Base-by-base conservation (phyloP, 306 rosid species). In the Delonix regia region DNA sequence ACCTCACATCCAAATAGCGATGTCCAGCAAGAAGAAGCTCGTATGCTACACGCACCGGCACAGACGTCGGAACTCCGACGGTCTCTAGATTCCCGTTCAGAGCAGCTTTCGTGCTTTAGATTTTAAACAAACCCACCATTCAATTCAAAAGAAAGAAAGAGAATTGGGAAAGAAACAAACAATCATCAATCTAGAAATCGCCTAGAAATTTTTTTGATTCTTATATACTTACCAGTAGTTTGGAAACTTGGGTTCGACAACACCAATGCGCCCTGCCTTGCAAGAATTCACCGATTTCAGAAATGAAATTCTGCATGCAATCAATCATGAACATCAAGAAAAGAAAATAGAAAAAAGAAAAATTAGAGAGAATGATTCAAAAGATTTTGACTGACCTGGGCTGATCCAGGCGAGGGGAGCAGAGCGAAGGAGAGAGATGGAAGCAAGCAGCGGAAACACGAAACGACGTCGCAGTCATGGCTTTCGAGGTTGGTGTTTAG, bases 11-110 rank as follows among this genome's bases (percentile, higher is more conserved):
- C 83, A 95, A 86, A 82, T 87, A 95, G 10, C 87, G 86, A 69
- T 93, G 94, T 16, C 99, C 98, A 52, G 99, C 99, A n/a, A 86
- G 96, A 79, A 87, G 84, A 76, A 95, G 97, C 74, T 93, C 98
- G 34, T 83, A 85, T 1, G 98, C 99, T 16, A 93, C 90, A 25
- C 96, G 97, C 69, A 95, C 94, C 0, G 98, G 98, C 61, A 93
- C 98, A 2, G 98, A 95, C 42, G 93, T 86, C 16, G 96, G 98
- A 65, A 87, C 87, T 14, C 84, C 89, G 2, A 77, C 28, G 13
- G 89, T 68, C 53, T 87, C 91, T 76, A 87, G 53, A 75, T 87
- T 88, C 70, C 84, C 88, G 28, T 85, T 87, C 67, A 76, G 10
- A 65, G 78, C 56, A 83, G 78, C 88, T 63, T 61, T 85, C 12